Percentiles rank a stretch among this genome's conserved stretches.
phyloP scores from a whole-genome alignment of 2,329 filamentous ascomycete genomes.

The Orbilia javanica region DNA sequence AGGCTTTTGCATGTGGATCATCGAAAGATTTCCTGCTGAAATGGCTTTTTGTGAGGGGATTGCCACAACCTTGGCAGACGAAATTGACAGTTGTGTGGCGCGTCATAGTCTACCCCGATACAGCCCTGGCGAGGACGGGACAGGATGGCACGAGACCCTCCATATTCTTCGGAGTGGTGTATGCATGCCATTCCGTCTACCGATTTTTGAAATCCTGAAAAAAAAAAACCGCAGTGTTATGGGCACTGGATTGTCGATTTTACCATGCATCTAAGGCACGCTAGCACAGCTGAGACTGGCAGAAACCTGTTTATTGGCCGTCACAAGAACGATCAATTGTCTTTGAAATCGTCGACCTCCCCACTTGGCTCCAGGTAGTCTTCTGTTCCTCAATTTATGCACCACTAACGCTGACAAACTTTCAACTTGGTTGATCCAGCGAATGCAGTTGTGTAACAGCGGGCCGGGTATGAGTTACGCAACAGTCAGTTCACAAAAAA shows the following conservation, averaged over 20 bases:
- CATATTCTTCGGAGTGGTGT: neutral
- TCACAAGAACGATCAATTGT: neutral
- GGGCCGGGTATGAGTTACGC: no score
- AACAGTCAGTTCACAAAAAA: no score
- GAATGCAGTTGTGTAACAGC: neutral
- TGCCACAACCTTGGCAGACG: constrained; percentile 54
- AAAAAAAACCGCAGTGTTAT: constrained; percentile 3
- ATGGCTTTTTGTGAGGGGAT: constrained; percentile 21
- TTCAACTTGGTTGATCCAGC: no score
- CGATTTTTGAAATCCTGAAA: neutral
- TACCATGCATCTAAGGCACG: constrained; percentile 12
- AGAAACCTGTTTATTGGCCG: constrained; percentile 4
- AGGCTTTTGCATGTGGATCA: constrained; percentile 49
- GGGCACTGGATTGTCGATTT: neutral
- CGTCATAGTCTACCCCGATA: neutral
- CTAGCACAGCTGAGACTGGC: neutral
- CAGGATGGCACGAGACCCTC: constrained; percentile 12
- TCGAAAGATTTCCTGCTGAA: constrained; percentile 37
- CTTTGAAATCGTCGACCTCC: neutral
- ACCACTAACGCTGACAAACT: no score
- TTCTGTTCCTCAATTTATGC: no score
- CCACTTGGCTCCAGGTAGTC: no score
- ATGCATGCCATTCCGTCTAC: neutral
- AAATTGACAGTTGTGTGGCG: constrained; percentile 28
- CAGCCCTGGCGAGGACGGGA: neutral